These are phyloP conservation scores for Boletus edulis DNA, from an alignment of 768 basidiomycete genomes.

Conservation along the genomic window DNA sequence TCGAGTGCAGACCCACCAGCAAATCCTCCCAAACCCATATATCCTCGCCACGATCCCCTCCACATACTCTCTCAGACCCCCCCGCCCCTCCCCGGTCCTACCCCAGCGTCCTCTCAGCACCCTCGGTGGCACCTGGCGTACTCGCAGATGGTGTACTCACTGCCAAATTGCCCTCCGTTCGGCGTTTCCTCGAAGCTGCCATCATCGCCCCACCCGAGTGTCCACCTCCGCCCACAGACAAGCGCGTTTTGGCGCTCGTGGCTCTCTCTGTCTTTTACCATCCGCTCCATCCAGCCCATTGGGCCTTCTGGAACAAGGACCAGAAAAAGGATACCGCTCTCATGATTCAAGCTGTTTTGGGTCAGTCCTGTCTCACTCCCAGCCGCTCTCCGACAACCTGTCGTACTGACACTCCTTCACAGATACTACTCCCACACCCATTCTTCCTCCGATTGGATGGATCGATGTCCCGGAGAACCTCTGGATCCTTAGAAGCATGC, in stretches of 20 bases:
- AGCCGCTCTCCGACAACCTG: background rate
- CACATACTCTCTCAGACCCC: conserved; percentile 24
- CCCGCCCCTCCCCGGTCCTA: conserved; percentile 20
- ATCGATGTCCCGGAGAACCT: conserved; percentile 33
- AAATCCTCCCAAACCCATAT: conserved; percentile 24
- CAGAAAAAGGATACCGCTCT: conserved; percentile 47
- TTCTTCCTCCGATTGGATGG: conserved; percentile 36
- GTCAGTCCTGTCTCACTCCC: conserved; percentile 37
- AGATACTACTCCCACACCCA: conserved; percentile 31
- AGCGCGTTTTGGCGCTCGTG: conserved; percentile 50
- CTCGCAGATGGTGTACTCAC: conserved; percentile 43
- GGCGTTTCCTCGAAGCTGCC: conserved; percentile 44
- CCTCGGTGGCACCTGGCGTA: conserved; percentile 34
- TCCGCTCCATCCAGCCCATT: conserved; percentile 54
- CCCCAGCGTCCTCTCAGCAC: conserved; percentile 19
- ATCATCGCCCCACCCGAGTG: conserved; percentile 39
- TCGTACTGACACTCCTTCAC: conserved; percentile 4
- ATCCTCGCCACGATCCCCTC: conserved; percentile 34
- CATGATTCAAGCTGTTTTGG: conserved; percentile 51
- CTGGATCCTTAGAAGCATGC: conserved; percentile 33
- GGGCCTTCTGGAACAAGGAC: conserved; percentile 61
- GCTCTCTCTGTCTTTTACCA: conserved; percentile 59
- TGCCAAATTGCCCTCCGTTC: conserved; percentile 47
- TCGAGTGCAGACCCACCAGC: conserved; percentile 20
- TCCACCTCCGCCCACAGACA: conserved; percentile 39